Conservation (phyloP, 345 rosid genomes). For the Moringa oleifera region DNA sequence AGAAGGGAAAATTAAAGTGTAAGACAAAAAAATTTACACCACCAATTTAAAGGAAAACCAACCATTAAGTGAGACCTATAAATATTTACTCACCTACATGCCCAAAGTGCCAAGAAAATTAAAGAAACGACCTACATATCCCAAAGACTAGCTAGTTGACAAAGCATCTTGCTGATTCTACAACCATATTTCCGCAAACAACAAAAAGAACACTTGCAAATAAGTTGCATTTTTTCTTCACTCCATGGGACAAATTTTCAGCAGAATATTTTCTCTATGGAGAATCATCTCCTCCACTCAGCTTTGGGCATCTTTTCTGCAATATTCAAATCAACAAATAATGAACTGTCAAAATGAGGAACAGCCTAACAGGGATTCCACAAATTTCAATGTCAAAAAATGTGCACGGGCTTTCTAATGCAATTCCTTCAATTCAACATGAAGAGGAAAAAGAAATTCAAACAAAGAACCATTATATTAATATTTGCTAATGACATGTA, state of each 20-base stretch:
- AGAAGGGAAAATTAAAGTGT: not conserved
- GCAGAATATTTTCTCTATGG: not conserved
- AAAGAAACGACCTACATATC: not conserved
- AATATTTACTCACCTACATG: slow-evolving; percentile 21
- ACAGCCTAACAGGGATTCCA: slow-evolving; percentile 2
- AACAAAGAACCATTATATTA: too few species aligned
- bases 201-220: not conserved
- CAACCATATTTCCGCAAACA: slow-evolving; percentile 1
- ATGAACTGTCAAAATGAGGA: slow-evolving; percentile 10
- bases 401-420: too few species aligned
- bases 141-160: slow-evolving; percentile 11
- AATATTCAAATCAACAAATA: slow-evolving; percentile 12
- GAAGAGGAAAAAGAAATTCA: not conserved
- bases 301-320: slow-evolving; percentile 61
- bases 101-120: slow-evolving; percentile 10
- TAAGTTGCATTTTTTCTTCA: not conserved
- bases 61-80: slow-evolving; percentile 8
- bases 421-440: too few species aligned
- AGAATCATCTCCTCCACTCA: slow-evolving; percentile 74
- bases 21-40: not conserved
- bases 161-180: slow-evolving; percentile 6
- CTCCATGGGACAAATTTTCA: not conserved
- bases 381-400: too few species aligned
- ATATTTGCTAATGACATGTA: too few species aligned
- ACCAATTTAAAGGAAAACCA: not conserved